phyloP scores from a whole-genome alignment of 2,329 filamentous ascomycete genomes.

The Orbilia quercus region DNA sequence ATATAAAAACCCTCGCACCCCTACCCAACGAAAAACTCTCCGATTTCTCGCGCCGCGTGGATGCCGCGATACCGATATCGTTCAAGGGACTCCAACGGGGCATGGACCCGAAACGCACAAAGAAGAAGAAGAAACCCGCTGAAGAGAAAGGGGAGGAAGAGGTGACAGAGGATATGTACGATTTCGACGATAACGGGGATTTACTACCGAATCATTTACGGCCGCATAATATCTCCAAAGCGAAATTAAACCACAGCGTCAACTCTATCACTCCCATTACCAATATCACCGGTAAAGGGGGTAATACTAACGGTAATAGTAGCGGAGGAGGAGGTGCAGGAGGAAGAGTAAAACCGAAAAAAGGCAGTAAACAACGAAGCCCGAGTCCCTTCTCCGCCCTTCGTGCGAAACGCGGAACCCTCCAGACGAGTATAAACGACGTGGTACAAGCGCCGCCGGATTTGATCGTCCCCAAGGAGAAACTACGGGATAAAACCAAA shows the following conservation, averaged over 20 bases:
- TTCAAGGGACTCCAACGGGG: slow-evolving; percentile 67
- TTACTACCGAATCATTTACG: slow-evolving; percentile 44
- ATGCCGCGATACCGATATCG: slow-evolving; percentile 81
- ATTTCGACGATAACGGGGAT: slow-evolving; percentile 54
- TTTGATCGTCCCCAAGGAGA: slow-evolving; percentile 75
- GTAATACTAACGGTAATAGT: slow-evolving; percentile 64
- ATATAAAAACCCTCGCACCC: slow-evolving; percentile 63
- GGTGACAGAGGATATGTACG: slow-evolving; percentile 43
- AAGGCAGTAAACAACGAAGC: slow-evolving; percentile 73
- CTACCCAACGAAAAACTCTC: slow-evolving; percentile 83
- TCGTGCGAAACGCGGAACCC: slow-evolving; percentile 73
- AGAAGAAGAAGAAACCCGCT: slow-evolving; percentile 62
- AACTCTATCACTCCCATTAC: no score
- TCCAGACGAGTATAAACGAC: slow-evolving; percentile 65
- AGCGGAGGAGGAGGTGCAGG: slow-evolving; percentile 63
- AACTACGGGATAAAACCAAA: slow-evolving; percentile 69
- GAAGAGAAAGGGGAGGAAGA: slow-evolving; percentile 19
- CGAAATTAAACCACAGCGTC: no score
- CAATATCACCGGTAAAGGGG: no score
- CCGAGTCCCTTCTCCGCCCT: slow-evolving; percentile 76
- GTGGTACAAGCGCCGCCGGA: slow-evolving; percentile 78
- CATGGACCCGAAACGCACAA: slow-evolving; percentile 64
- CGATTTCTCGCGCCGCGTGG: slow-evolving; percentile 83
- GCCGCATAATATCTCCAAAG: slow-evolving; percentile 27
- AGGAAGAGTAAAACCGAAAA: slow-evolving; percentile 57